phyloP scores from a whole-genome alignment of 495 filamentous ascomycete species.

The Haplographium delicatum region DNA sequence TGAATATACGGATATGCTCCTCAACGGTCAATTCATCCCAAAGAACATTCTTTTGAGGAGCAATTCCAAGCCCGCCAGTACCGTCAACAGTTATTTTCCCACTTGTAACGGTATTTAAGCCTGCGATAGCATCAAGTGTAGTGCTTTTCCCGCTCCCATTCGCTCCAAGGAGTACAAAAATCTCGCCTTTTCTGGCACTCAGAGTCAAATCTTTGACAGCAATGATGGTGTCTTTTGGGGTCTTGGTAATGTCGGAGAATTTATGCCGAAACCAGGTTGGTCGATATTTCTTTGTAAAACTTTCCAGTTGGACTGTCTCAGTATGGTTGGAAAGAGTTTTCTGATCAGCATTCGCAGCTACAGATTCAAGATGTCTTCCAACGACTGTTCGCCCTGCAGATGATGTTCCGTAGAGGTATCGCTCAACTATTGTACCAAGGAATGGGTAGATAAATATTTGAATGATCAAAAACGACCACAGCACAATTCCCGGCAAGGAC shows the following conservation, averaged over 20 bases:
- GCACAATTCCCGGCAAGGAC: conserved; percentile 55
- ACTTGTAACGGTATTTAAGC: conserved; percentile 62
- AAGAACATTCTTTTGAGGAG: conserved; percentile 84
- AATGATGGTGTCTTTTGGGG: conserved; percentile 52
- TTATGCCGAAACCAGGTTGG: conserved; percentile 56
- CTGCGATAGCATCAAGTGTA: conserved; percentile 79
- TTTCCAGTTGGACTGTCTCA: conserved; percentile 56
- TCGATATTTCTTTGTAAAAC: conserved; percentile 68
- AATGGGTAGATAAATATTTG: conserved; percentile 71
- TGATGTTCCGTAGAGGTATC: conserved; percentile 67
- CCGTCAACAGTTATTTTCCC: conserved; percentile 68
- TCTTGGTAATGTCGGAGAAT: conserved; percentile 28
- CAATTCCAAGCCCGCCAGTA: conserved; percentile 75
- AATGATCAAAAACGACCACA: conserved; percentile 64
- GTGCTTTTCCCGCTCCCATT: conserved; percentile 87
- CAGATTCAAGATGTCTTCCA: neutral
- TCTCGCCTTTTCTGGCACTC: conserved; percentile 64
- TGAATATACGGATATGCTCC: conserved; percentile 77
- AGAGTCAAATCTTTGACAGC: conserved; percentile 69
- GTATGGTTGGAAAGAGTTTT: conserved; percentile 23
- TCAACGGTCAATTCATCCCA: conserved; percentile 79
- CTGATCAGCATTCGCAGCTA: too few relatives aligned
- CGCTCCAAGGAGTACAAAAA: conserved; percentile 75
- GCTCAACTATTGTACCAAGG: conserved; percentile 66
- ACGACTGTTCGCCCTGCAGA: conserved; percentile 39